Percentiles rank a stretch among this genome's conserved stretches.
Evolutionary conservation across 2,329 filamentous ascomycete genomes (phyloP).

Genomic region (Ceratocystis ficicola): DNA sequence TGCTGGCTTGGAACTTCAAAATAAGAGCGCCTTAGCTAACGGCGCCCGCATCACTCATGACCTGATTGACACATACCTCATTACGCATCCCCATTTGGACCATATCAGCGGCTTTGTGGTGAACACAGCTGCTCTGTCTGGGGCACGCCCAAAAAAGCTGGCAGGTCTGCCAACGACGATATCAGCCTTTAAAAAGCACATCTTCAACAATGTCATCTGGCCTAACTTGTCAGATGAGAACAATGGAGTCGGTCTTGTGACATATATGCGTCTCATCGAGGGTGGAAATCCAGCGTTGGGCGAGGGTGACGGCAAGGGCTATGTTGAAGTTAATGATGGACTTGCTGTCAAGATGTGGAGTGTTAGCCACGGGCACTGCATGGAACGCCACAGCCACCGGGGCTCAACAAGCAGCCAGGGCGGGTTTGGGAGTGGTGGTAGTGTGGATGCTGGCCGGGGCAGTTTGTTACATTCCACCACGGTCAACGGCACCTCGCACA

Average conservation of each 20-base stretch:
- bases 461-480: constrained; percentile 24
- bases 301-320: constrained; percentile 66
- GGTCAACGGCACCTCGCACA: constrained; percentile 10
- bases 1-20: constrained; percentile 59
- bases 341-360: constrained; percentile 79
- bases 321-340: constrained; percentile 77
- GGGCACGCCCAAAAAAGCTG: constrained; percentile 69
- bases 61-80: constrained; percentile 76
- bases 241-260: constrained; percentile 82
- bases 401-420: constrained; percentile 41
- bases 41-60: constrained; percentile 66
- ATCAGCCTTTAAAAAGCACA: constrained; percentile 77
- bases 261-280: constrained; percentile 77
- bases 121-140: constrained; percentile 78
- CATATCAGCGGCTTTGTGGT: constrained; percentile 85
- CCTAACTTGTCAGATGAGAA: constrained; percentile 95
- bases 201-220: constrained; percentile 98
- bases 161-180: constrained; percentile 84
- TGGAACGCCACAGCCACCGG: constrained; percentile 57
- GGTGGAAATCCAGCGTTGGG: constrained; percentile 77
- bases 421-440: constrained; percentile 39
- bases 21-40: constrained; percentile 58
- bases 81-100: constrained; percentile 95
- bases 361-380: constrained; percentile 83
- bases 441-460: constrained; percentile 35